Conservation (phyloP, 495 filamentous ascomycete genomes). For the Podospora conica region DNA sequence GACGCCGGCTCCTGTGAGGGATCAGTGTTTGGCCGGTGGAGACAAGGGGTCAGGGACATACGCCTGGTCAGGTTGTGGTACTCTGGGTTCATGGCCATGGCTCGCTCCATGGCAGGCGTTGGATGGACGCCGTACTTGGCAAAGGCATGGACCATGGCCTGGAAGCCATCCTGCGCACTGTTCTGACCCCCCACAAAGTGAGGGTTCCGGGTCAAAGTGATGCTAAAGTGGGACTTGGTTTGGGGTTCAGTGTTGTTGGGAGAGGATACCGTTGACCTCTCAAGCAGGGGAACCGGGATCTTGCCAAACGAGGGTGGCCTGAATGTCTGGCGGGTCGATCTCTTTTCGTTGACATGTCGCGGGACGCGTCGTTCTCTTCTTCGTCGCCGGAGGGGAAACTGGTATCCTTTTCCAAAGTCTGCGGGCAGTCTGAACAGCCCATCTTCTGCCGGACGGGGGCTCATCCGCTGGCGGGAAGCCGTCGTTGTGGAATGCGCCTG, state of each 20-base stretch:
- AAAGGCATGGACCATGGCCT: slow-evolving; percentile 49
- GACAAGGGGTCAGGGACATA: not conserved
- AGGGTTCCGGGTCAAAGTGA: slow-evolving; percentile 45
- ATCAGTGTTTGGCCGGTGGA: not conserved
- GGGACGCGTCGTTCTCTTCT: not conserved
- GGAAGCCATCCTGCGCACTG: slow-evolving; percentile 32
- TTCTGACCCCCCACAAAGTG: slow-evolving; percentile 20
- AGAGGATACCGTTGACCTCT: not conserved
- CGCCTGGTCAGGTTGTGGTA: not conserved
- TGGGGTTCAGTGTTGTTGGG: not conserved
- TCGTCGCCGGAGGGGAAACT: not conserved
- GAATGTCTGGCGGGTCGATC: not conserved
- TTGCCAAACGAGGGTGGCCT: not conserved
- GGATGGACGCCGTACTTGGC: slow-evolving; percentile 47
- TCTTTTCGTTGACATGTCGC: not conserved
- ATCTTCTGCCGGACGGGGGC: not conserved
- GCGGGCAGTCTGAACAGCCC: not conserved
- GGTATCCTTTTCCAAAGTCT: not conserved
- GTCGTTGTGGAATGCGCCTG: not conserved
- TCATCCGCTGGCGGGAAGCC: not conserved
- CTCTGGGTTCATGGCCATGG: slow-evolving; percentile 20
- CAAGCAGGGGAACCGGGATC: not conserved
- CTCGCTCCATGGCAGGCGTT: slow-evolving; percentile 20
- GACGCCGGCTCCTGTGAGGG: slow-evolving; percentile 31
- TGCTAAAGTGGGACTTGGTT: slow-evolving; percentile 33